These are phyloP conservation scores for Zopfia rhizophila DNA, from an alignment of 2,329 filamentous ascomycete species.

Conservation along the genomic window DNA sequence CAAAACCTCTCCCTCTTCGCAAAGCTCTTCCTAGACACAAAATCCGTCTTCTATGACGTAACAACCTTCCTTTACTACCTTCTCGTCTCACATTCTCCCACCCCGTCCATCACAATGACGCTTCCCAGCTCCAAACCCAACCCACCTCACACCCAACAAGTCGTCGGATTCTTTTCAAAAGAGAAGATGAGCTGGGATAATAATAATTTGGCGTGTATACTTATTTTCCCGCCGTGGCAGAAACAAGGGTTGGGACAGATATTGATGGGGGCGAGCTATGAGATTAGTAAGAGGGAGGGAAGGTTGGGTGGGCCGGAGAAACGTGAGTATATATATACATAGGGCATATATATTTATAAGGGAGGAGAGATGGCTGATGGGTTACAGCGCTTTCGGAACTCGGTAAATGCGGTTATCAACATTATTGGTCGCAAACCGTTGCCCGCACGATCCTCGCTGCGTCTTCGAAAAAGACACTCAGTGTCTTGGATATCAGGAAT, in stretches of 20 bases:
- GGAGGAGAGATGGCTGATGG: background rate
- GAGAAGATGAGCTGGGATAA: slow-evolving; percentile 99
- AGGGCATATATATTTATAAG: background rate
- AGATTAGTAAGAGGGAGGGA: slow-evolving; percentile 84
- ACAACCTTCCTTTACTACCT: slow-evolving; percentile 94
- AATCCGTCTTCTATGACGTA: slow-evolving; percentile 98
- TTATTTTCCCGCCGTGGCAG: slow-evolving; percentile 96
- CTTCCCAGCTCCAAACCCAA: slow-evolving; percentile 28
- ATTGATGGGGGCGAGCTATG: slow-evolving; percentile 93
- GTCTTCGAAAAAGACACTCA: slow-evolving; percentile 63
- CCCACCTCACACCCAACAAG: slow-evolving; percentile 54
- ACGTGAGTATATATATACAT: slow-evolving; percentile 54
- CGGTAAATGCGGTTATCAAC: slow-evolving; percentile 81
- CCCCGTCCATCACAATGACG: slow-evolving; percentile 43
- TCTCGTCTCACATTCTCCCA: slow-evolving; percentile 76
- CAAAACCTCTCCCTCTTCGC: slow-evolving; percentile 96
- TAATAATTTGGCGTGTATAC: slow-evolving; percentile 96
- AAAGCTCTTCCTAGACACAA: slow-evolving; percentile 97
- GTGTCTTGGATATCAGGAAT: slow-evolving; percentile 76
- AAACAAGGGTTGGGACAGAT: slow-evolving; percentile 87
- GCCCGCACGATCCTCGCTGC: slow-evolving; percentile 69
- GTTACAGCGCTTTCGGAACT: slow-evolving; percentile 77
- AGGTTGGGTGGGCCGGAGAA: slow-evolving; percentile 93
- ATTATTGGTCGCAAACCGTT: slow-evolving; percentile 88
- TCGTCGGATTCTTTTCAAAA: slow-evolving; percentile 98